A percentile compares a stretch with the other conserved stretches of the same genome.
Evolutionary conservation across 106 monocot species (phyloP).

Genomic region (Acanthochlamys bracteata): DNA sequence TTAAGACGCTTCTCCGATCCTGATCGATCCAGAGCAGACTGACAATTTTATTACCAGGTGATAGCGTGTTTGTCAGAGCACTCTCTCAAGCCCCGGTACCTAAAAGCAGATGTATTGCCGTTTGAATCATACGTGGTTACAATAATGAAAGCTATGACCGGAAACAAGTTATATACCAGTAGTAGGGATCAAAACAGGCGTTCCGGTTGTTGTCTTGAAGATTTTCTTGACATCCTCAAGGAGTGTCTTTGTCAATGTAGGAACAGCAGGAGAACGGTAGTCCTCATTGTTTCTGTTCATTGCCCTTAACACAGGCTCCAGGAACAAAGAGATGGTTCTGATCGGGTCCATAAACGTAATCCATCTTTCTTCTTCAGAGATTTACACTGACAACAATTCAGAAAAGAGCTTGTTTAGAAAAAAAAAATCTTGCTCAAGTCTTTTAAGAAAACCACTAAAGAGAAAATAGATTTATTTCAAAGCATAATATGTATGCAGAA

Average conservation of each 20-base stretch:
- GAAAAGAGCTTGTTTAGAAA: not conserved
- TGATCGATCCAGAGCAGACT: conserved; percentile 95
- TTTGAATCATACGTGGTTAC: too few species aligned
- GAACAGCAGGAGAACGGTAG: conserved; percentile 82
- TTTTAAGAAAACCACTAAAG: not conserved
- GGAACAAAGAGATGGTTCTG: conserved; percentile 85
- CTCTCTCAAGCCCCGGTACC: conserved; percentile 98
- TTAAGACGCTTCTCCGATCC: conserved; percentile 83
- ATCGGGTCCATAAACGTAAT: conserved; percentile 76
- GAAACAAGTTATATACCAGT: too few species aligned
- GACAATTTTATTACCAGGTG: conserved; percentile 75
- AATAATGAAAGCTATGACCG: too few species aligned
- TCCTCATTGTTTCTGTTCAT: conserved; percentile 96
- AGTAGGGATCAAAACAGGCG: conserved; percentile 74
- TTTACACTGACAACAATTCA: not conserved
- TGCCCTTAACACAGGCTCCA: conserved; percentile 73
- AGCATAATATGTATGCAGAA: not conserved
- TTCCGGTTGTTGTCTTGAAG: conserved; percentile 82
- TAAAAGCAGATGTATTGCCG: not conserved
- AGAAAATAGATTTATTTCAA: not conserved
- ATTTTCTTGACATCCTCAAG: conserved; percentile 93
- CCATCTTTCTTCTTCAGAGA: conserved; percentile 34
- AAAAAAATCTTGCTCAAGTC: not conserved
- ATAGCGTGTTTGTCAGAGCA: conserved; percentile 86
- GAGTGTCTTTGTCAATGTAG: conserved; percentile 76